These are phyloP conservation scores for Tuber magnatum DNA, from an alignment of 495 filamentous ascomycete species.

Conservation along the genomic window DNA sequence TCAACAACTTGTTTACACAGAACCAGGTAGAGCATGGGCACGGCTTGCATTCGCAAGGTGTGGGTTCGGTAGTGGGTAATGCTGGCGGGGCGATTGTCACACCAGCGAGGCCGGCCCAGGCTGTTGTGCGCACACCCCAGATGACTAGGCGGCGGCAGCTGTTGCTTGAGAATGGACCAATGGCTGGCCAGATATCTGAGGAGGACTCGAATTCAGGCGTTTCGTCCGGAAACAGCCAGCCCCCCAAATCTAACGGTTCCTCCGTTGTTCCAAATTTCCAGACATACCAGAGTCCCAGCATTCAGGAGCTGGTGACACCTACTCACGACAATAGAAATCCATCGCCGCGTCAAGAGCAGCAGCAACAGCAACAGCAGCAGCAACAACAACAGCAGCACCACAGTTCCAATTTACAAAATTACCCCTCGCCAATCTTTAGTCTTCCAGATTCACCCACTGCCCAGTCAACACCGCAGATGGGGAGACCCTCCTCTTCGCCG, in stretches of 20 bases:
- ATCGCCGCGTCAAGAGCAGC: slow-evolving; percentile 14
- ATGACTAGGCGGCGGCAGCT: slow-evolving; percentile 30
- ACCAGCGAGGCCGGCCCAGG: slow-evolving; percentile 18
- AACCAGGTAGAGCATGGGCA: slow-evolving; percentile 38
- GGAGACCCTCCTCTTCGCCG: slow-evolving; percentile 13
- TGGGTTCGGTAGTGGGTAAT: slow-evolving; percentile 27
- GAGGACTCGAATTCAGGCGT: slow-evolving; percentile 26
- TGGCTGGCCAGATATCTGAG: slow-evolving; percentile 32
- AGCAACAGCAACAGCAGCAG: slow-evolving; percentile 22
- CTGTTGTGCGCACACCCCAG: slow-evolving; percentile 21
- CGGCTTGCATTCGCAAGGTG: slow-evolving; percentile 34
- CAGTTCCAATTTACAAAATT: neutral
- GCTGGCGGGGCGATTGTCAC: slow-evolving; percentile 32
- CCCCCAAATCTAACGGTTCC: slow-evolving; percentile 27
- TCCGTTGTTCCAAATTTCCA: slow-evolving; percentile 26
- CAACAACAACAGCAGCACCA: slow-evolving; percentile 27
- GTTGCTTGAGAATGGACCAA: slow-evolving; percentile 37
- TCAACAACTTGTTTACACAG: slow-evolving; percentile 40
- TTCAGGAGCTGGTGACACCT: slow-evolving; percentile 29
- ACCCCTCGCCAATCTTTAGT: slow-evolving; percentile 23
- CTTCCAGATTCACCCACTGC: slow-evolving; percentile 33
- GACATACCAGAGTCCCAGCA: slow-evolving; percentile 33
- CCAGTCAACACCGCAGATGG: slow-evolving; percentile 14
- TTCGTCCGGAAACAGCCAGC: slow-evolving; percentile 12
- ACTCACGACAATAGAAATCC: neutral